Evolutionary conservation across 1,284 basidiomycete species (phyloP), one percentile per base, ranked within the genome.

Genomic region (Tilletia indica): DNA sequence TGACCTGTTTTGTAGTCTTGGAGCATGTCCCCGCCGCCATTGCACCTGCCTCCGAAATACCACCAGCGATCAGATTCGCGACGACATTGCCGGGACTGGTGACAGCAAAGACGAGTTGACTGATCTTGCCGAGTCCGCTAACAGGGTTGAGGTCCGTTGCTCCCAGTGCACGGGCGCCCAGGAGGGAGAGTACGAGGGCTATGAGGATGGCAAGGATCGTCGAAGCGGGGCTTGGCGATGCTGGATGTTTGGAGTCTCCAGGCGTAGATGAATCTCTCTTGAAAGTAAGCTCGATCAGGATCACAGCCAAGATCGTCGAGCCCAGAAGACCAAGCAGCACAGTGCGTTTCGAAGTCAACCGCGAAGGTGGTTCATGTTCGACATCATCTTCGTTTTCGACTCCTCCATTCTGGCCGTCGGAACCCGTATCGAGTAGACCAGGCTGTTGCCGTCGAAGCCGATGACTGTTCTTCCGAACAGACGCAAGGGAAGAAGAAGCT

Each of bases 1-100:
- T 97, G 87, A 0, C 96, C 96, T 0, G 95, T 97, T 86, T 98
- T 98, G 77, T 97, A 87, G 85, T 98, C 96, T 86, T 98, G 95
- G 94, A 98, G 97, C 21, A 98, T 89, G 84, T 98, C 95, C 19
- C 96, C 8, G 95, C 94, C 90, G 97, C 94, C 86, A 93, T 92
- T 34, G 95, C 95, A 19, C 95, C 95, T 38, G 95, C 95, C 86
- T 98, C 95, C 4, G 94, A 92, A 16, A 98, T 94, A 47, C 94
- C 95, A 11, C 95, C 95, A 2, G 95, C 95, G 71, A 98, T 93
- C 80, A 98, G 91, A 82, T 97, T 97, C 4, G 95, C 95, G 3
- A 97, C 92, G 21, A 97, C 72, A 64, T 85, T 84, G 42, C 93
- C 92, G 0, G 95, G 95, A 83, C 97, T 94, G 61, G 97, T 88